Base-by-base conservation (phyloP, 495 filamentous ascomycete genomes). In the Tuber calosporum region DNA sequence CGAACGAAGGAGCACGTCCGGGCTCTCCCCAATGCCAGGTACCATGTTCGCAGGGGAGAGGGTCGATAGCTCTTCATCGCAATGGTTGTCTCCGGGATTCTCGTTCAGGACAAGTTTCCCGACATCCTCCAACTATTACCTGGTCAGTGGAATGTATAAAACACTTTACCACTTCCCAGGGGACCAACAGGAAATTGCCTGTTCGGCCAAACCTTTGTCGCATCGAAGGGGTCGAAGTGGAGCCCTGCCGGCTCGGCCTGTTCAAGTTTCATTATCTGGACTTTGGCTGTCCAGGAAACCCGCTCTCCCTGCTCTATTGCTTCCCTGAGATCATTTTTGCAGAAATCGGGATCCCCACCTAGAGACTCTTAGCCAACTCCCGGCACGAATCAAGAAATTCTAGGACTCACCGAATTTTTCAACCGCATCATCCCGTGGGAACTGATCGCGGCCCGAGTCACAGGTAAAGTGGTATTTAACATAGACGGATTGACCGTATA, bases 381-480 rank as follows among this genome's bases (percentile, higher is more conserved):
- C 26, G 0, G 11, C 5, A 1, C 1, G 4, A 34, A 34, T 34
- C 4, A 17, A 34, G 4, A 2, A 30, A 62, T 26, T 30, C 30
- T 62, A 17, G 26, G 30, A n/a, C 58, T 45, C 39, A 69, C 79
- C 79, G 53, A 80, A 84, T 75, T 84, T 85, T 22, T 73, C 73
- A 30, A 83, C 82, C 17, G 87, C 87, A 66, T 89, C 84, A 30
- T 82, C 79, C 67, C 84, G 84, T 38, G 86, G 86, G 76, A 88
- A 86, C 53, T 86, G 84, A 81, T 87, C 86, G 71, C 86, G 83
- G 36, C 87, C 87, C 68, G 85, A 83, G 30, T 87, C 84, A 45
- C 86, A 84, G 37, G 86, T 81, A 78, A 89, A 86, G 74, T 88
- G 86, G 77, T 87, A 86, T 15, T 88, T 87, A 80, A 88, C 84